Percentiles rank a stretch among this genome's conserved stretches.
phyloP scores from a whole-genome alignment of 208 protist genomes.

The Trypanosoma avium region DNA sequence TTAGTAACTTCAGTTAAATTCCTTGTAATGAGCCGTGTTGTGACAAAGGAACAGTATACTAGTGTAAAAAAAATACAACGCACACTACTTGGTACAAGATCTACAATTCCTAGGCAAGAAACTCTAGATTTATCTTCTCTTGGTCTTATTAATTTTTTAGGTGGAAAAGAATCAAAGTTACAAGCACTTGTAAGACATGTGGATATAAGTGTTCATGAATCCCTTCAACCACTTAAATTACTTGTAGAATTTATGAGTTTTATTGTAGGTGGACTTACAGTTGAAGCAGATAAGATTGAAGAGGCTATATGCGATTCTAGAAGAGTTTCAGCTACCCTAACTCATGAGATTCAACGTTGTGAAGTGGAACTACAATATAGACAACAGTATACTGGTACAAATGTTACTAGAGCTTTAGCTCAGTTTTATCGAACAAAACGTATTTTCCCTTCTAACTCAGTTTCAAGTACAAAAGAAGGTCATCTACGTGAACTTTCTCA shows the following conservation, averaged over 20 bases:
- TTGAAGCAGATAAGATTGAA: slow-evolving; percentile 28
- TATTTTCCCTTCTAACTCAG: neutral
- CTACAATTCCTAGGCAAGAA: slow-evolving; percentile 7
- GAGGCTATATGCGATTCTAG: slow-evolving; percentile 14
- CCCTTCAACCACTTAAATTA: slow-evolving; percentile 21
- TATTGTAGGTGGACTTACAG: slow-evolving; percentile 19
- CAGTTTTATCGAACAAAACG: slow-evolving; percentile 25
- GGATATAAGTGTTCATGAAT: slow-evolving; percentile 18
- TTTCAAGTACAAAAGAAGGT: neutral
- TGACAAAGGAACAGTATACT: slow-evolving; percentile 23
- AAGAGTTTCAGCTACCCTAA: slow-evolving; percentile 8
- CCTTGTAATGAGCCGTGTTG: slow-evolving; percentile 2
- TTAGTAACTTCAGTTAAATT: too few species aligned
- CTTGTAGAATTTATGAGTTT: slow-evolving; percentile 30
- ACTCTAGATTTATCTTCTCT: slow-evolving; percentile 5
- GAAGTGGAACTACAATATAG: slow-evolving; percentile 21
- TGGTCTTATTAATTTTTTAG: slow-evolving; percentile 28
- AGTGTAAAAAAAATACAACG: slow-evolving; percentile 17
- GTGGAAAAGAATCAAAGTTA: slow-evolving; percentile 18
- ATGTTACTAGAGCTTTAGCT: slow-evolving; percentile 20
- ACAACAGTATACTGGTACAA: slow-evolving; percentile 23
- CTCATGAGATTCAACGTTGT: slow-evolving; percentile 23
- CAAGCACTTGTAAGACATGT: slow-evolving; percentile 11
- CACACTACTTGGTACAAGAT: slow-evolving; percentile 9
- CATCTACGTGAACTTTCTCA: slow-evolving; percentile 10